phyloP scores from a whole-genome alignment of 2,329 filamentous ascomycete species.

The Leptographium radiaticola region DNA sequence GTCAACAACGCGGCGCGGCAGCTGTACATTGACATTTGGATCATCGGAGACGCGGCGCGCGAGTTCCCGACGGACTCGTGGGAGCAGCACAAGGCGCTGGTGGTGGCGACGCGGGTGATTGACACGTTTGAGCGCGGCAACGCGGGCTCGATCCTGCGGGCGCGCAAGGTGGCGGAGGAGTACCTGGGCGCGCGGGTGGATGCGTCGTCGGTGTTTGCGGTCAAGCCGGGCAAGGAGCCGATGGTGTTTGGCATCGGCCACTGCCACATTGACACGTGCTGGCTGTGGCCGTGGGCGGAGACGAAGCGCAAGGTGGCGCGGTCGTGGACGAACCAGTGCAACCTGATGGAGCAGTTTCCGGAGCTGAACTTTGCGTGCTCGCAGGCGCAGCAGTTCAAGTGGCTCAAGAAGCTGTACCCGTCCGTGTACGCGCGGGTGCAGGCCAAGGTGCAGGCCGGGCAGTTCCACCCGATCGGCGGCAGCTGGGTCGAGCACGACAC shows the following conservation, averaged over 20 bases:
- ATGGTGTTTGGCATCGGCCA: conserved; percentile 85
- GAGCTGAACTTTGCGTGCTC: conserved; percentile 89
- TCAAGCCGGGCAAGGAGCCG: conserved; percentile 54
- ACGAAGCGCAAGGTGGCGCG: conserved; percentile 92
- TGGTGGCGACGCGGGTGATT: conserved; percentile 78
- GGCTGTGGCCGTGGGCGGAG: conserved; percentile 97
- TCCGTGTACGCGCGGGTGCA: conserved; percentile 83
- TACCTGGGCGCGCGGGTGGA: conserved; percentile 75
- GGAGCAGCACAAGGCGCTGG: conserved; percentile 76
- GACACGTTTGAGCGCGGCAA: conserved; percentile 75
- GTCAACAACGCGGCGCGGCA: conserved; percentile 76
- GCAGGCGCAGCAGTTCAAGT: conserved; percentile 96
- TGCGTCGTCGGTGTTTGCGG: conserved; percentile 72
- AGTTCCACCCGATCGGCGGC: conserved; percentile 88
- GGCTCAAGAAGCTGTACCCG: conserved; percentile 84
- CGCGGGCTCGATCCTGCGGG: conserved; percentile 63
- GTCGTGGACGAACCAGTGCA: conserved; percentile 94
- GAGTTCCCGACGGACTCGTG: conserved; percentile 83
- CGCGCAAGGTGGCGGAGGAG: conserved; percentile 68
- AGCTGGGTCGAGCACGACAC: conserved; percentile 99
- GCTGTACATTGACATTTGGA: conserved; percentile 88
- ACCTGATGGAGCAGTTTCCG: conserved; percentile 87
- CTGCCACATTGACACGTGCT: conserved; percentile 96
- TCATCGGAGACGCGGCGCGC: conserved; percentile 80
- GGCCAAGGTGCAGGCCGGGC: conserved; percentile 75